Base-by-base conservation (phyloP, 768 basidiomycete species). In the Serendipita vermifera region DNA sequence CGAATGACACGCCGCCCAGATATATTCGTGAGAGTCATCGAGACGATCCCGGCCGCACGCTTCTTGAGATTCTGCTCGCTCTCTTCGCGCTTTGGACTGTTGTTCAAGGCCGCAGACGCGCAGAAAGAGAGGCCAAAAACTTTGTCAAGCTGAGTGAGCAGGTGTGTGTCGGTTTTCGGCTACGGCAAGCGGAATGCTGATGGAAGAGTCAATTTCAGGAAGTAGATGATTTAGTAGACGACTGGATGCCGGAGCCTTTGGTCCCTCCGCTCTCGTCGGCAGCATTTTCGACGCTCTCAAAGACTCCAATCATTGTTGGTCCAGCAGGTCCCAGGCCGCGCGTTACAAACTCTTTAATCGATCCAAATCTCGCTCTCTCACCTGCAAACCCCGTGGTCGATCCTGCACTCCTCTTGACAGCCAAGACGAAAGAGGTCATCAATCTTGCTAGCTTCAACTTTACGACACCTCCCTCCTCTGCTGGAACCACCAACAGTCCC, bases 1-100 rank as follows among this genome's bases (percentile, higher is more conserved):
- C n/a, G n/a, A n/a, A 38, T 38, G 36, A 38, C 36, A 38, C 36
- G 11, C 36, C 36, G 36, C 11, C 11, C 36, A 86, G 93, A 62
- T 96, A 96, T 67, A 87, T 98, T 72, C 85, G 80, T 71, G 90
- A 87, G 27, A 93, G 89, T 0, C 93, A 99, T 68, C 87, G 88
- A 69, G 87, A 99, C 66, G 96, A 99, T 70, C 96, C 96, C 1
- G 88, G 86, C 31, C 77, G 96, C 55, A 91, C 90, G 0, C 62
- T 97, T 6, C 78, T 99, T 53, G 96, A 99, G 69, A 67, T 97
- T 20, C 80, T 94, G 51, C 78, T 99, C 33, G 67, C 92, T 55
- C 73, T 88, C 40, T 96, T 97, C 63, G 91, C 88, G 20, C 77
- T 98, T 55, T 73, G 89, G 56, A 97, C 94, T 0, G 72, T 97